Evolutionary conservation across 768 basidiomycete species (phyloP).

Genomic region (Hygrophorus russula): DNA sequence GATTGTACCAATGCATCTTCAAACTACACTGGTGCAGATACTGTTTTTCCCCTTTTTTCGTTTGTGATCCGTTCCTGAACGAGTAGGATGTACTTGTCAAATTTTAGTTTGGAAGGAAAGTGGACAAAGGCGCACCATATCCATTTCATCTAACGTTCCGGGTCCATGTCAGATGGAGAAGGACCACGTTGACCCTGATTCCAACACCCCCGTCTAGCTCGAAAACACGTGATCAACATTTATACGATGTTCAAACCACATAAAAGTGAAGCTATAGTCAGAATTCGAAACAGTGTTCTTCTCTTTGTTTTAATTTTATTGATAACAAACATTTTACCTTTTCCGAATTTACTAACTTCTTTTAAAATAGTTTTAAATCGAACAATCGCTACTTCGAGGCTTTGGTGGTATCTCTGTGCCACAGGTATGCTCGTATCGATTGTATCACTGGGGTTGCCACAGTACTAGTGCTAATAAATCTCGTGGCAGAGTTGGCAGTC

Average conservation of each 20-base stretch:
- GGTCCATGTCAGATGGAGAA: too few species aligned
- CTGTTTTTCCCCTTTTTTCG: too few species aligned
- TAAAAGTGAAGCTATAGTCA: conserved; percentile 1
- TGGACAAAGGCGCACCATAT: too few species aligned
- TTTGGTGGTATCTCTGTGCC: conserved; percentile 4
- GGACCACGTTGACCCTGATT: too few species aligned
- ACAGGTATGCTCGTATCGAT: neutral
- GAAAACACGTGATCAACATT: too few species aligned
- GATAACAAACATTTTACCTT: conserved; percentile 3
- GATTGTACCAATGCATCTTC: too few species aligned
- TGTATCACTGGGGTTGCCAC: neutral
- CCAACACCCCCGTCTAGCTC: too few species aligned
- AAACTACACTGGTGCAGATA: too few species aligned
- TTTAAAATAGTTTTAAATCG: neutral
- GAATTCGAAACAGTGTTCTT: neutral
- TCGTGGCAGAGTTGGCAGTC: conserved; percentile 2
- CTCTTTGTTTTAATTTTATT: conserved; percentile 1
- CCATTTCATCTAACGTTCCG: too few species aligned
- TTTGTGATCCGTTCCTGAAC: too few species aligned
- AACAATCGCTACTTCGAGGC: neutral
- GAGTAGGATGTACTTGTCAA: too few species aligned
- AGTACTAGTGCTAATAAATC: neutral
- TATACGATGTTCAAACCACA: conserved; percentile 6
- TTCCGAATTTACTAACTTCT: neutral
- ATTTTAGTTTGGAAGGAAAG: too few species aligned